Percentiles rank a stretch among this genome's conserved stretches.
Evolutionary conservation across 1,284 basidiomycete genomes (phyloP).

Genomic region (Erythrobasidium hasegawianum): DNA sequence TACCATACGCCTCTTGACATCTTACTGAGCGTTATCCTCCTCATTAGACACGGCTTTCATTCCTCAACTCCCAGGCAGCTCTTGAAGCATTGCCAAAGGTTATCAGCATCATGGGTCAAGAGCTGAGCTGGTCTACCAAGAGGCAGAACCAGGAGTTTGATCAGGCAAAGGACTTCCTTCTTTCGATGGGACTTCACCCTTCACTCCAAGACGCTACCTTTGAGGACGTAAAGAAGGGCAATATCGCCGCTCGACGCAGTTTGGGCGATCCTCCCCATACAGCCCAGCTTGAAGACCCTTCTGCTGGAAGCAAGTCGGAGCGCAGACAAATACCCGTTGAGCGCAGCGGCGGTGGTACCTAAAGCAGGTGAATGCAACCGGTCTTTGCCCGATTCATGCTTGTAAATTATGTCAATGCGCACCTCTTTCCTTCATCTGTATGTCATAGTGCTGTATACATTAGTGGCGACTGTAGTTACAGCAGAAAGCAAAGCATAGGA

Average conservation of each 20-base stretch:
- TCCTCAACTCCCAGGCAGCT: conserved; percentile 86
- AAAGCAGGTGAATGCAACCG: conserved; percentile 39
- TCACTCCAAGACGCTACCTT: conserved; percentile 36
- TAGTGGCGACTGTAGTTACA: too few relatives aligned
- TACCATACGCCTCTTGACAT: background rate
- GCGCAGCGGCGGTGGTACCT: conserved; percentile 78
- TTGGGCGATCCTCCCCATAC: conserved; percentile 26
- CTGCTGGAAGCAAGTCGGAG: conserved; percentile 51
- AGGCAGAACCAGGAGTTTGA: conserved; percentile 62
- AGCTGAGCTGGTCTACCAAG: conserved; percentile 69
- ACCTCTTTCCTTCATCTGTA: too few relatives aligned
- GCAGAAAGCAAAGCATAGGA: too few relatives aligned
- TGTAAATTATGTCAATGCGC: background rate
- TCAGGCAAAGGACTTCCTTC: conserved; percentile 50
- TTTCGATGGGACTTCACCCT: conserved; percentile 49
- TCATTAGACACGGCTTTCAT: conserved; percentile 68
- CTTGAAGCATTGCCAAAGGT: conserved; percentile 79
- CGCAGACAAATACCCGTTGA: conserved; percentile 69
- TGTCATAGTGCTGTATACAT: too few relatives aligned
- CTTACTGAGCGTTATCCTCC: background rate
- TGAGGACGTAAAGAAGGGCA: conserved; percentile 43
- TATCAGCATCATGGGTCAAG: conserved; percentile 84
- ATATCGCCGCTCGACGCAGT: conserved; percentile 29
- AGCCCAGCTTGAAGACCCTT: conserved; percentile 19
- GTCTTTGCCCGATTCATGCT: background rate